These are phyloP conservation scores for Kwoniella newhampshirensis DNA, from an alignment of 768 basidiomycete species.

Conservation along the genomic window DNA sequence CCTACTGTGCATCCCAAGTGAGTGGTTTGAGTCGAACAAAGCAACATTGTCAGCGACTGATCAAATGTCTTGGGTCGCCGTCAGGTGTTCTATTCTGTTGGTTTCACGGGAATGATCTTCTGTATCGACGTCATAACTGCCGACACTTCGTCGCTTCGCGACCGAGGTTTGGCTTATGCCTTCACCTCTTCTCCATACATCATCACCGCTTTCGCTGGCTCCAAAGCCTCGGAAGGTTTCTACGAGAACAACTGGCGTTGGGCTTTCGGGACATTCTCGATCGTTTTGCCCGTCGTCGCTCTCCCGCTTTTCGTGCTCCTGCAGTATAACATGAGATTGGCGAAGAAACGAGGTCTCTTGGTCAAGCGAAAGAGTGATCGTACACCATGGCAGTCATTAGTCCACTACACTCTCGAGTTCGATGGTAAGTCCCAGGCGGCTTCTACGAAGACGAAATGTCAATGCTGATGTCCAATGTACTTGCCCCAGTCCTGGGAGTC, in stretches of 20 bases:
- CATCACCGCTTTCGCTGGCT: conserved; percentile 50
- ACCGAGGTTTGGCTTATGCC: conserved; percentile 46
- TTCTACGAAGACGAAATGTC: conserved; percentile 20
- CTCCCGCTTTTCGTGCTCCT: conserved; percentile 16
- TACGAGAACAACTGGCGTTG: conserved; percentile 39
- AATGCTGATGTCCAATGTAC: conserved; percentile 24
- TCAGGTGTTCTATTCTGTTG: conserved; percentile 34
- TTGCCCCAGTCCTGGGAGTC: conserved; percentile 40
- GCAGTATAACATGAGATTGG: conserved; percentile 26
- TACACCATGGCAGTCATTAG: conserved; percentile 5
- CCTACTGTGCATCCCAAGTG: conserved; percentile 44
- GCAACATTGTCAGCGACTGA: no score
- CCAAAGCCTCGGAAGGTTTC: conserved; percentile 36
- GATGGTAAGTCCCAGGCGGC: conserved; percentile 28
- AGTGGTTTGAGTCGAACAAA: conserved; percentile 1
- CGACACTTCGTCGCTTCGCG: conserved; percentile 43
- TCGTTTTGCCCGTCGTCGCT: conserved; percentile 34
- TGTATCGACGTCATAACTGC: conserved; percentile 49
- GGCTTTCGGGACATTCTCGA: conserved; percentile 34
- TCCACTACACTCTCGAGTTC: conserved; percentile 39
- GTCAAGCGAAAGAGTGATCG: conserved; percentile 1
- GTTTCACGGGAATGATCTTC: conserved; percentile 40
- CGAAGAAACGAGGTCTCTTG: conserved; percentile 21
- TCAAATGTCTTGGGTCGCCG: background rate
- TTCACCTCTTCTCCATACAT: conserved; percentile 44